Evolutionary conservation across 2,329 filamentous ascomycete genomes (phyloP).

Genomic region (Gaeumannomyces sp.): DNA sequence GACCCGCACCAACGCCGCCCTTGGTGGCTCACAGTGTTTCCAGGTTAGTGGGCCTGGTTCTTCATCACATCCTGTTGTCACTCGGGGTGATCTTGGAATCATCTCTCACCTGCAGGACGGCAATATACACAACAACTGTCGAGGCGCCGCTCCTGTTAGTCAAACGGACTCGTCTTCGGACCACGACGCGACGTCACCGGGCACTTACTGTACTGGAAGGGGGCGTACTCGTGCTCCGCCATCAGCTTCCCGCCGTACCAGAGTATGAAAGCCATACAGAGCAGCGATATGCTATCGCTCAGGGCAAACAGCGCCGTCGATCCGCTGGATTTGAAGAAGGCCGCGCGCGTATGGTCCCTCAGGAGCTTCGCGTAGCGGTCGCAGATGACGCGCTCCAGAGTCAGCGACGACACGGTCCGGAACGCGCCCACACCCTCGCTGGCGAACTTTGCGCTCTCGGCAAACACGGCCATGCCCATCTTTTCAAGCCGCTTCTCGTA

Average conservation of each 20-base stretch:
- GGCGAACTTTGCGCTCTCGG: constrained; percentile 56
- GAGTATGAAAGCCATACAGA: constrained; percentile 52
- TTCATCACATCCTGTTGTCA: background rate
- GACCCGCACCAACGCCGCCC: constrained; percentile 25
- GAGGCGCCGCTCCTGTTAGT: background rate
- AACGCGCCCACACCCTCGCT: constrained; percentile 57
- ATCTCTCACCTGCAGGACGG: constrained; percentile 23
- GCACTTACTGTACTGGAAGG: constrained; percentile 24
- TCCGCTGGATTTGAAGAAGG: constrained; percentile 26
- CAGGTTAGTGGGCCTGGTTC: no score
- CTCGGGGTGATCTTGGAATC: background rate
- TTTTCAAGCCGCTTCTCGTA: constrained; percentile 51
- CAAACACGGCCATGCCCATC: constrained; percentile 51
- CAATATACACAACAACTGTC: constrained; percentile 26
- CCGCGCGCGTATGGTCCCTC: constrained; percentile 26
- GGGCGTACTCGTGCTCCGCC: constrained; percentile 24
- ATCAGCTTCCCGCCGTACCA: constrained; percentile 37
- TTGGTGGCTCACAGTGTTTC: constrained; percentile 9
- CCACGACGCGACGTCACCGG: background rate
- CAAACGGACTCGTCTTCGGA: background rate
- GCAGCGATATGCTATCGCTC: constrained; percentile 41
- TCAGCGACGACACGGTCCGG: constrained; percentile 54
- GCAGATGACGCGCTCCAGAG: constrained; percentile 53
- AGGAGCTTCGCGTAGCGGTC: constrained; percentile 30
- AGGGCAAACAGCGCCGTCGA: constrained; percentile 28